These are phyloP conservation scores for Clonostachys rhizophaga DNA, from an alignment of 2,329 filamentous ascomycete species.

Conservation along the genomic window DNA sequence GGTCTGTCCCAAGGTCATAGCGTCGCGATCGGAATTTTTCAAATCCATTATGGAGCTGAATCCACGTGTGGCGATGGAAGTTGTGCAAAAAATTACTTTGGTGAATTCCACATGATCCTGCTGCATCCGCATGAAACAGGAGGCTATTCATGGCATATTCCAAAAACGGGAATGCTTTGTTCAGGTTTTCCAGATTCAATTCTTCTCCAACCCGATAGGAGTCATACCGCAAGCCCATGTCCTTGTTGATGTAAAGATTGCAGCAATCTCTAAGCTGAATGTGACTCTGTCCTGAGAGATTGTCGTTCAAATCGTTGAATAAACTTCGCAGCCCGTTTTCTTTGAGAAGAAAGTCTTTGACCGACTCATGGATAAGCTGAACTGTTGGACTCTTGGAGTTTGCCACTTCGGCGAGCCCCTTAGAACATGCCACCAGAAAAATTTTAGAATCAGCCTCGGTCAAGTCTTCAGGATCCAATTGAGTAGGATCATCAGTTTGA, in stretches of 20 bases:
- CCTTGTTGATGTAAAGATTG: too few relatives aligned
- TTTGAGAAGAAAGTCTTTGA: constrained; percentile 34
- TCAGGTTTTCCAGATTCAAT: too few relatives aligned
- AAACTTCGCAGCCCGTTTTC: constrained; percentile 4
- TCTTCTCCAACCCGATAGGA: too few relatives aligned
- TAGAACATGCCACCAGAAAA: constrained; percentile 23
- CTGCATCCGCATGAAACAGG: neutral
- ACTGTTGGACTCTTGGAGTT: constrained; percentile 16
- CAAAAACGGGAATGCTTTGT: neutral
- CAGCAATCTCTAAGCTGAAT: neutral
- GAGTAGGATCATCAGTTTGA: constrained; percentile 3
- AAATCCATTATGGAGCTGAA: neutral
- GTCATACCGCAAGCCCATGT: too few relatives aligned
- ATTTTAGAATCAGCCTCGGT: constrained; percentile 13
- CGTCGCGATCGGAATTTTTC: neutral
- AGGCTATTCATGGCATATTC: neutral
- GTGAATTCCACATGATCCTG: neutral
- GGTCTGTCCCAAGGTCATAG: neutral
- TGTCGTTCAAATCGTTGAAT: neutral
- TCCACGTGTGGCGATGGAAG: neutral
- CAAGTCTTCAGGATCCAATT: neutral
- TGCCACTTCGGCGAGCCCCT: constrained; percentile 33
- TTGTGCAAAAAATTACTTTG: neutral
- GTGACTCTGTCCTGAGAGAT: neutral
- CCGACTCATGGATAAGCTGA: constrained; percentile 43